Conservation (phyloP, 768 basidiomycete genomes). For the Asterophora lycoperdoides region DNA sequence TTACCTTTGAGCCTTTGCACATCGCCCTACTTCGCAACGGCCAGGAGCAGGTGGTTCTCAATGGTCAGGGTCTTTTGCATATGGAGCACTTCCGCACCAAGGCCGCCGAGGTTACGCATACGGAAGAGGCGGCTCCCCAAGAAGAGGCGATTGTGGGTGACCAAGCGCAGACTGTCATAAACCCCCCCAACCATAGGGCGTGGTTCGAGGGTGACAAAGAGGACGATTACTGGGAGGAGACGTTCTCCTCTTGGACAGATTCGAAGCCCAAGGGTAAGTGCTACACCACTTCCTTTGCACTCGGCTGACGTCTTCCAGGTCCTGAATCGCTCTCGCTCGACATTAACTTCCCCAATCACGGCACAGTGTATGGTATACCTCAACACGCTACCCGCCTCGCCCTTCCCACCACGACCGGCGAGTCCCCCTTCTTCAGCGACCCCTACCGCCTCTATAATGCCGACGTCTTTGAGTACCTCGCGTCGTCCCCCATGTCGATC, state of each 20-base stretch:
- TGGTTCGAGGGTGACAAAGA: conserved; percentile 92
- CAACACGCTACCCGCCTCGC: conserved; percentile 91
- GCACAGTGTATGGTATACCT: conserved; percentile 92
- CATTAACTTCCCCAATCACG: conserved; percentile 88
- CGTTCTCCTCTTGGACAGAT: conserved; percentile 83
- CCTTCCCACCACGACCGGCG: conserved; percentile 83
- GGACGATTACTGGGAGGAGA: conserved; percentile 88
- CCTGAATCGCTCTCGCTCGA: conserved; percentile 93
- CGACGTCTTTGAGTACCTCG: conserved; percentile 95
- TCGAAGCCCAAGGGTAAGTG: conserved; percentile 86
- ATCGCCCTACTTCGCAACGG: conserved; percentile 70
- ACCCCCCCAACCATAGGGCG: conserved; percentile 39
- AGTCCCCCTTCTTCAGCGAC: conserved; percentile 71
- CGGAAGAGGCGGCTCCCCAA: conserved; percentile 37
- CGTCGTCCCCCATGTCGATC: conserved; percentile 72
- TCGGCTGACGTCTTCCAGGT: conserved; percentile 46
- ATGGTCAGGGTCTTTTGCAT: conserved; percentile 85
- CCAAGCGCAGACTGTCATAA: conserved; percentile 53
- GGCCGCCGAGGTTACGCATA: conserved; percentile 37
- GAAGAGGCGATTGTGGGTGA: conserved; percentile 38
- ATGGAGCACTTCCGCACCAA: conserved; percentile 96
- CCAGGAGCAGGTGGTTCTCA: conserved; percentile 82
- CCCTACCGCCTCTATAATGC: conserved; percentile 94
- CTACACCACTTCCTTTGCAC: not conserved
- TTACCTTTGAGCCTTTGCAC: conserved; percentile 73